These are phyloP conservation scores for Moesziomyces globuligerus DNA, from an alignment of 1,284 basidiomycete species.

Conservation along the genomic window DNA sequence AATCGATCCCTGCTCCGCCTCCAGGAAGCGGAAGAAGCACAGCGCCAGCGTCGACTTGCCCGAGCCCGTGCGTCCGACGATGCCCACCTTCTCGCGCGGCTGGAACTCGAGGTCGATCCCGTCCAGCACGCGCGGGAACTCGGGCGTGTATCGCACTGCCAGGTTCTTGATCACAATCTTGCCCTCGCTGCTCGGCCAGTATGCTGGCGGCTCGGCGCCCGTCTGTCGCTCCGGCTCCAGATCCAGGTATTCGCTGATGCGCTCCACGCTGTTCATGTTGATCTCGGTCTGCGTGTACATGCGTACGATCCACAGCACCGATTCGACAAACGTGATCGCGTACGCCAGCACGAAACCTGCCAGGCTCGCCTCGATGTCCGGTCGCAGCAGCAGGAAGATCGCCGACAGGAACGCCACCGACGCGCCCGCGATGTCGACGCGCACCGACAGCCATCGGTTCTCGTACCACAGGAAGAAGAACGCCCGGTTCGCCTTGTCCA, in stretches of 20 bases:
- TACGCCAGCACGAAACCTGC: constrained; percentile 63
- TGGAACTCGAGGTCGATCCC: constrained; percentile 60
- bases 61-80: constrained; percentile 76
- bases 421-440: constrained; percentile 64
- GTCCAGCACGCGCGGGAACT: constrained; percentile 64
- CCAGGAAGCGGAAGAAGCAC: constrained; percentile 93
- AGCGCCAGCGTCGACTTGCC: constrained; percentile 90
- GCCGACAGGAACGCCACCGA: constrained; percentile 63
- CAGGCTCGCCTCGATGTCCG: constrained; percentile 62
- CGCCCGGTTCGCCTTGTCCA: constrained; percentile 70
- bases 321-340: constrained; percentile 73
- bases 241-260: constrained; percentile 64
- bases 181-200: constrained; percentile 65
- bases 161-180: constrained; percentile 62
- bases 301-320: constrained; percentile 68
- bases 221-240: constrained; percentile 56
- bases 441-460: constrained; percentile 69
- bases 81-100: constrained; percentile 66
- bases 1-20: constrained; percentile 82
- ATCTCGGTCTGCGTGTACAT: constrained; percentile 66
- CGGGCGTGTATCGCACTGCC: constrained; percentile 64
- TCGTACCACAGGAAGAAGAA: constrained; percentile 72
- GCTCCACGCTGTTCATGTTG: constrained; percentile 67
- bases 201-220: constrained; percentile 63
- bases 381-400: constrained; percentile 71